Percentiles rank a stretch among this genome's conserved stretches.
Conservation (phyloP, 371 early-diverging fungal genomes). For the Choanephora cucurbitarum region DNA sequence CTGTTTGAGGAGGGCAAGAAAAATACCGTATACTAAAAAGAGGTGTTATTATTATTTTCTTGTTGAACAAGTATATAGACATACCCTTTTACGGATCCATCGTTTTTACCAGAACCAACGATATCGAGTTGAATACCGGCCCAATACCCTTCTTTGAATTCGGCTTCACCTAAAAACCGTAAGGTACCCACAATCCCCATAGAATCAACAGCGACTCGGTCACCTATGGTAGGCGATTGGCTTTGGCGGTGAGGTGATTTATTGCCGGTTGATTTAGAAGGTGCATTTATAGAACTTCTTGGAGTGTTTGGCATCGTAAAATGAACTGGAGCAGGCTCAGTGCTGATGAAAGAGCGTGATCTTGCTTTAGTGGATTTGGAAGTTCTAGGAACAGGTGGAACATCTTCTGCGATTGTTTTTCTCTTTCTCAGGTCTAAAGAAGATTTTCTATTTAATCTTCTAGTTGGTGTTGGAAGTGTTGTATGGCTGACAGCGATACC, state of each 20-base stretch:
- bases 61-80: too few relatives aligned
- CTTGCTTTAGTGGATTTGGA: conserved; percentile 22
- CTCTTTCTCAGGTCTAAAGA: conserved; percentile 23
- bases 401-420: conserved; percentile 24
- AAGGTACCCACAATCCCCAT: conserved; percentile 72
- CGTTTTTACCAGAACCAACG: conserved; percentile 73
- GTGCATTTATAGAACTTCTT: conserved; percentile 4
- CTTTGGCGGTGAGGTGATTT: background rate
- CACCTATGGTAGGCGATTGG: conserved; percentile 42
- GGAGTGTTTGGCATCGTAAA: conserved; percentile 9
- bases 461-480: conserved; percentile 9
- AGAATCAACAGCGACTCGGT: conserved; percentile 71
- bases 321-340: background rate
- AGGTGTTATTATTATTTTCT: background rate
- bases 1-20: conserved; percentile 33
- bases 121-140: conserved; percentile 77
- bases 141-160: conserved; percentile 75
- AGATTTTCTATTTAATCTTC: conserved; percentile 17
- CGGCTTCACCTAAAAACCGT: conserved; percentile 73
- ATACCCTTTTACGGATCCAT: conserved; percentile 69
- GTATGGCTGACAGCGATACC: conserved; percentile 7
- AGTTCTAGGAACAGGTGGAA: conserved; percentile 19
- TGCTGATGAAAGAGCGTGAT: conserved; percentile 19
- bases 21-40: conserved; percentile 29
- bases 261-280: conserved; percentile 8